Evolutionary conservation across 2,329 filamentous ascomycete genomes (phyloP), one percentile per base, ranked within the genome.

Genomic region (Pseudopyrenochaeta lycopersici): DNA sequence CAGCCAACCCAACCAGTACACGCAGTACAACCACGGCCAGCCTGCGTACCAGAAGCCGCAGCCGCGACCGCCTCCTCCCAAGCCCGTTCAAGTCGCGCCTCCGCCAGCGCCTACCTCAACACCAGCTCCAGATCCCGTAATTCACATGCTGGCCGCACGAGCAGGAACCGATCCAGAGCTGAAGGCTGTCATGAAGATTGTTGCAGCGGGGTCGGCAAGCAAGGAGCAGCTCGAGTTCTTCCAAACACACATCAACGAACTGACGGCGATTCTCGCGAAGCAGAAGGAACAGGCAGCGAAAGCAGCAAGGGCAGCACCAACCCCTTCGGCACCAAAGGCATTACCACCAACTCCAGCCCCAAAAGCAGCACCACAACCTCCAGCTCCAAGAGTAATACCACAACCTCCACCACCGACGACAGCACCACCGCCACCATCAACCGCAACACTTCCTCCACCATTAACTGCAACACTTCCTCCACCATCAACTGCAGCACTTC

Each of bases 181-280:
- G 9, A 88, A 92, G 52, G 87, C 89, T 31, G 80, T 95, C 0
- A 95, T 95, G 91, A 91, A 91, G 72, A 86, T 90, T 47, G 91
- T 95, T 0, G 91, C 91, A 0, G 87, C 88, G 23, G 90, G 90
- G 1, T 84, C 88, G 62, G 91, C 91, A 0, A 86, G 85, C 11
- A 84, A 86, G 32, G 84, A 87, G 12, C 90, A 95, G 70, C 77
- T 95, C 11, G 86, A 86, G 41, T 85, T 88, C 57, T 95, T 95
- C 63, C 91, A 95, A 70, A 83, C 82, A 43, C 90, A 95, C 36
- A 95, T 95, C 57, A 89, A 92, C 66, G 87, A 92, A 69, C 84
- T 95, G 51, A 92, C 89, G 2, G 69, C 68, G n/a, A 76, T 80
- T 41, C 68, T 82, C 15, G 71, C 76, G 38, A 73, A 71, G 46